Percentiles rank a stretch among this genome's conserved stretches.
Evolutionary conservation across 108 stramenopile species (phyloP).

Genomic region (Nitzschia palea): DNA sequence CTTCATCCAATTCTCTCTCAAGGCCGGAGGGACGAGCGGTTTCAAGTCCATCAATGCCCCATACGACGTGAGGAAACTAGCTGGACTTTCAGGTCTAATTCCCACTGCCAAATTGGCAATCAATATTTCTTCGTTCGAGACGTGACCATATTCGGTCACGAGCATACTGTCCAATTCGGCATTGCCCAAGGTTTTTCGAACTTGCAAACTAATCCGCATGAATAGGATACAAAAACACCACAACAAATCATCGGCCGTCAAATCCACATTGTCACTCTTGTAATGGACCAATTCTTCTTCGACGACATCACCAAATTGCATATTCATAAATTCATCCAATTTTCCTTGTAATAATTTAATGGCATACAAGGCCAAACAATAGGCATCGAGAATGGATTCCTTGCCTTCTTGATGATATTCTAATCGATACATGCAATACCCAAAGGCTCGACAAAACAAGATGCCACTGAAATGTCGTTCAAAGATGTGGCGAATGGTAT

Average conservation of each 20-base stretch:
- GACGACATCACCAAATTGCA: constrained; percentile 12
- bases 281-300: constrained; percentile 12
- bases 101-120: constrained; percentile 15
- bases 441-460: constrained; percentile 20
- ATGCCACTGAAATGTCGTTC: constrained; percentile 19
- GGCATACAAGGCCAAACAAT: constrained; percentile 8
- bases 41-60: neutral
- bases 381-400: constrained; percentile 16
- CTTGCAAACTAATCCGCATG: neutral
- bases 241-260: constrained; percentile 18
- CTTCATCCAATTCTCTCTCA: constrained; percentile 4
- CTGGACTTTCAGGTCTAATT: constrained; percentile 19
- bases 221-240: constrained; percentile 19
- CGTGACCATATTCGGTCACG: neutral
- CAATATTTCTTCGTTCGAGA: constrained; percentile 16
- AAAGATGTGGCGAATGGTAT: constrained; percentile 6
- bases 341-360: constrained; percentile 15
- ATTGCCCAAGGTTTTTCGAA: neutral
- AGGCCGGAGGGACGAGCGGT: neutral
- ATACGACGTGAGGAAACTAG: neutral
- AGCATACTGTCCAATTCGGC: constrained; percentile 6
- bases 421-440: neutral
- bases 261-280: constrained; percentile 17
- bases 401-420: neutral
- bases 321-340: constrained; percentile 19